Evolutionary conservation across 306 rosid species (phyloP), one percentile per base, ranked within the genome.

Genomic region (Cicer arietinum): DNA sequence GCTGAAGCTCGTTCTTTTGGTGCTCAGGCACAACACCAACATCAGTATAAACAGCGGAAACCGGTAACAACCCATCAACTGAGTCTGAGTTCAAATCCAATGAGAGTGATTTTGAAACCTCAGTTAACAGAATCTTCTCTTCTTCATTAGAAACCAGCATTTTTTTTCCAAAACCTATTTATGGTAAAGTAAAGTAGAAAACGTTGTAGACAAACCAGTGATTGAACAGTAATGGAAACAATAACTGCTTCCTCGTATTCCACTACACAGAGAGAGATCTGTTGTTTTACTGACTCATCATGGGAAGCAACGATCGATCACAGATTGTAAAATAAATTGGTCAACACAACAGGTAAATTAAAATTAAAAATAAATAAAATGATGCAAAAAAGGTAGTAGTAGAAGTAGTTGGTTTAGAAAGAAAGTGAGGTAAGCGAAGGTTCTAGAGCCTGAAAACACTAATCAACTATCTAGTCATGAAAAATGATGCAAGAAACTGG

Each of bases 11-110:
- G 65, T 75, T 64, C 71, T 83, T 87, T 62, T 86, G 83, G 6
- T 93, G 90, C 80, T 89, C 98, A 5, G 98, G 96, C 30, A 91
- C 85, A n/a, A 93, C 83, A 69, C 76, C 85, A 58, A 91, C 98
- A 56, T 93, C 97, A 17, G 96, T 91, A 68, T 81, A 90, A 77
- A 64, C 79, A 12, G 86, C 30, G 9, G 87, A 74, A 81, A 89
- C 82, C 1, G 88, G 83, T 13, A 87, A 77, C 37, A 75, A 60
- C 76, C 82, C 90, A 82, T 77, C 86, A 56, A 44, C 47, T 41
- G 89, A 91, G 78, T 88, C 92, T 64, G 78, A 71, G 77, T 74
- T 87, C 75, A 89, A 77, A 72, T 76, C 86, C 86, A 83, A 76
- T 3, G 83, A 85, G 47, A 88, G 51, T 77, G 87, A 70, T 60